Base-by-base conservation (phyloP, 495 filamentous ascomycete species). In the Cryomyces minteri region DNA sequence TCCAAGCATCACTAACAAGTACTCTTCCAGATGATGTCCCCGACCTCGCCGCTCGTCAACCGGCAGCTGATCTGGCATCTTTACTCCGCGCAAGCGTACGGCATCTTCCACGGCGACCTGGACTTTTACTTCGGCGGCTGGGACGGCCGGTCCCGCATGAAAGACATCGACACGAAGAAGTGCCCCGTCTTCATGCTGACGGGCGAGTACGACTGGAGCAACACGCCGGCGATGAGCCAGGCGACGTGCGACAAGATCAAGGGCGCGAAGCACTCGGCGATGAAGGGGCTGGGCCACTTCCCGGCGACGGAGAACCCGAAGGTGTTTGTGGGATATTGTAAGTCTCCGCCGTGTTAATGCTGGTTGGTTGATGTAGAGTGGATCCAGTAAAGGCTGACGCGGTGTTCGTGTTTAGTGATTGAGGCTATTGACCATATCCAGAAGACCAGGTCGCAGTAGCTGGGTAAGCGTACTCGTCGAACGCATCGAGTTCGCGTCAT, bases 181-280 rank as follows among this genome's bases (percentile, higher is more conserved):
- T 67, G 64, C 43, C 64, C 62, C 4, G 58, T 67, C n/a, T 67
- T 57, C 48, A 63, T 65, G 60, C 51, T 67, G 41, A 63, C 61
- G 0, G 62, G 62, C 40, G 64, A 67, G 48, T 67, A 65, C 40
- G 64, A 67, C 46, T 65, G 57, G 58, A 55, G 47, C 32, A 64
- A 62, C 48, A 65, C 61, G 4, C 62, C 62, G 0, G 58, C 57
- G 39, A 63, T 64, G 58, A 48, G 44, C 11, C 56, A 62, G 50
- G 54, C 48, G 50, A 65, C 64, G 4, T 56, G 53, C 7, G 62
- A 61, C 32, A 65, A 62, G 57, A 67, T 67, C 40, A 48, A 48
- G 2, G 62, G 61, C 6, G 61, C 58, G 11, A 59, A 57, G 53
- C 56, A 60, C 46, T 53, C 59, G 49, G 43, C 51, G 0, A 67